Base-by-base conservation (phyloP, 2,329 filamentous ascomycete genomes). In the Ophiocordyceps camponoti-floridani region DNA sequence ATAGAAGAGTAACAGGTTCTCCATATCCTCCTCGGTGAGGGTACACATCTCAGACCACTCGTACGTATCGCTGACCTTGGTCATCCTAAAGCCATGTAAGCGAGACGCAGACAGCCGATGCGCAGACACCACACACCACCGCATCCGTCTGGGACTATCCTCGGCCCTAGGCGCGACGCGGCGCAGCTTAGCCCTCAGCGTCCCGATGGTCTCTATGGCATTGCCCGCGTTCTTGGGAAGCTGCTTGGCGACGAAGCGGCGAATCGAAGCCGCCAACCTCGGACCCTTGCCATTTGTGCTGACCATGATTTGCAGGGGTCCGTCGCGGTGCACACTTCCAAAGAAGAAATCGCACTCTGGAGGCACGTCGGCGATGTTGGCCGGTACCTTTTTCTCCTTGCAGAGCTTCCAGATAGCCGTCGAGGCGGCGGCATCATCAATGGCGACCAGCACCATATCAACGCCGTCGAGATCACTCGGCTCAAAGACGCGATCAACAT, bases 291-390 rank as follows among this genome's bases (percentile, higher is more conserved):
- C 91, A 60, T 96, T 98, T 33, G 91, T 98, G 66, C 84, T 93
- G 53, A 98, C 89, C 91, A 98, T 98, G 56, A 98, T 82, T 67
- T 98, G 91, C 48, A 98, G 64, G 6, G 91, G 91, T 0, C 91
- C 91, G 60, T 98, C 91, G 43, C 91, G 81, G 64, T 98, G 85
- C 37, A 95, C 81, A 58, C 84, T 91, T 49, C 91, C 91, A 65
- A 98, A 98, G 70, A 95, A 98, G 59, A 98, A 98, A 58, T 98
- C 91, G 63, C 91, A 98, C 62, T 98, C 91, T 1, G 86, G 75
- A 0, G 91, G 91, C 4, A 98, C 91, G 59, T 98, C 91, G 52
- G 91, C 91, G 52, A 98, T 94, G 62, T 98, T 98, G 46, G 87
- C 88, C 6, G 87, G 78, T 51, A 96, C 84, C 48, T 78, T 78